A percentile compares a stretch with the other conserved stretches of the same genome.
These are phyloP conservation scores for Elsinoe perseae DNA, from an alignment of 2,329 filamentous ascomycete species.

Conservation along the genomic window DNA sequence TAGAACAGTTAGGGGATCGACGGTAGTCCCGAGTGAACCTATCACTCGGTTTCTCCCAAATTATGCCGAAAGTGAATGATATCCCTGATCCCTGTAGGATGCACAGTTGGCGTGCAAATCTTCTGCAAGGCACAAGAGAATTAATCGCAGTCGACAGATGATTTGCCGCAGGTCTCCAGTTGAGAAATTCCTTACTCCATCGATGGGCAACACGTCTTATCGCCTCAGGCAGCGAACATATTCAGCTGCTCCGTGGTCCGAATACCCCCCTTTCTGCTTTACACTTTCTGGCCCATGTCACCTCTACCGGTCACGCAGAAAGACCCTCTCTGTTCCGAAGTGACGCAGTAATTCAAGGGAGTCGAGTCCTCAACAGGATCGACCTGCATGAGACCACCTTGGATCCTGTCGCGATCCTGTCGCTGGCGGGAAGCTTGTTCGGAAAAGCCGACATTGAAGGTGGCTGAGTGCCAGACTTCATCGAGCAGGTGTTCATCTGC, in stretches of 20 bases:
- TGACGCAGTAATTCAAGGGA: not conserved
- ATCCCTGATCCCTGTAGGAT: not conserved
- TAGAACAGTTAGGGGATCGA: slow-evolving; percentile 2
- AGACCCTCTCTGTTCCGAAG: not conserved
- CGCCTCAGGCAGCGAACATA: not conserved
- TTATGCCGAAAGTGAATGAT: not conserved
- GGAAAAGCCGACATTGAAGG: not conserved
- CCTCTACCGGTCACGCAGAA: not conserved
- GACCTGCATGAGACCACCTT: not conserved
- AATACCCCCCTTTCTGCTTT: not conserved
- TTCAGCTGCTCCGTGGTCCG: not conserved
- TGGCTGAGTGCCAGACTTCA: not conserved
- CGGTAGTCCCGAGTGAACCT: not conserved
- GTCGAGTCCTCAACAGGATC: too few relatives aligned
- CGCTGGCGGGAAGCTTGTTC: not conserved
- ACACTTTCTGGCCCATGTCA: not conserved
- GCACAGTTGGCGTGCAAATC: not conserved
- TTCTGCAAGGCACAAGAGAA: not conserved
- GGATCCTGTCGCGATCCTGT: too few relatives aligned
- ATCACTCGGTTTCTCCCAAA: not conserved
- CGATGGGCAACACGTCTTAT: not conserved
- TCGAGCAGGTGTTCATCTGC: not conserved
- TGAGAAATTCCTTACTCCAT: too few relatives aligned
- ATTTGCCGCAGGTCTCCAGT: too few relatives aligned
- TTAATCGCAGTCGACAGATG: too few relatives aligned